Conservation (phyloP, 2,329 filamentous ascomycete species). For the Pseudophaeomoniella oleicola region DNA sequence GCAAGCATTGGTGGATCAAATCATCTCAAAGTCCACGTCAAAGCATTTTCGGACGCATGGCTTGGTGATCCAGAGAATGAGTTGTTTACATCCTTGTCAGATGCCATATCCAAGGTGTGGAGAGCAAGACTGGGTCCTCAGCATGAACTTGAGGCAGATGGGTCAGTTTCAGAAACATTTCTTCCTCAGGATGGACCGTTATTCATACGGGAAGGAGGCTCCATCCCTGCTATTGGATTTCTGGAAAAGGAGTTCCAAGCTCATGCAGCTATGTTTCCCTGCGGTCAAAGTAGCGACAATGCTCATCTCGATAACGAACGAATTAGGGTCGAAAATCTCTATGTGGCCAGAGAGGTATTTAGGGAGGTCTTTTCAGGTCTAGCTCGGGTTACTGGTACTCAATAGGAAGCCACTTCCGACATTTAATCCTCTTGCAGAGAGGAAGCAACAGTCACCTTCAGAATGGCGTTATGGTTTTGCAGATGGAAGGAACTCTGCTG, state of each 20-base stretch:
- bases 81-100: slow-evolving; percentile 78
- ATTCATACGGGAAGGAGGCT: slow-evolving; percentile 91
- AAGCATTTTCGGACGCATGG: slow-evolving; percentile 93
- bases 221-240: slow-evolving; percentile 87
- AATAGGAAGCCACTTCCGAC: too few relatives aligned
- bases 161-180: not conserved
- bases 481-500: too few relatives aligned
- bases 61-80: slow-evolving; percentile 81
- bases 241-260: slow-evolving; percentile 87
- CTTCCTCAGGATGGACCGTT: slow-evolving; percentile 23
- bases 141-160: not conserved
- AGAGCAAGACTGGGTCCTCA: slow-evolving; percentile 22
- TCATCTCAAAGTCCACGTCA: slow-evolving; percentile 63
- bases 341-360: slow-evolving; percentile 88
- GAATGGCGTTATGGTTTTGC: too few relatives aligned
- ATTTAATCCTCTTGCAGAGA: too few relatives aligned
- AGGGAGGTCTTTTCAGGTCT: slow-evolving; percentile 55
- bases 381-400: not conserved
- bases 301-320: slow-evolving; percentile 93
- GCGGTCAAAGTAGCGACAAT: slow-evolving; percentile 84
- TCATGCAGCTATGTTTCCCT: slow-evolving; percentile 69
- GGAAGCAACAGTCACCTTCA: too few relatives aligned
- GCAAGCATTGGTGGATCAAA: slow-evolving; percentile 65
- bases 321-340: slow-evolving; percentile 71
- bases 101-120: slow-evolving; percentile 77